Evolutionary conservation across 495 filamentous ascomycete genomes (phyloP).

Genomic region (Elasticomyces elasticus): DNA sequence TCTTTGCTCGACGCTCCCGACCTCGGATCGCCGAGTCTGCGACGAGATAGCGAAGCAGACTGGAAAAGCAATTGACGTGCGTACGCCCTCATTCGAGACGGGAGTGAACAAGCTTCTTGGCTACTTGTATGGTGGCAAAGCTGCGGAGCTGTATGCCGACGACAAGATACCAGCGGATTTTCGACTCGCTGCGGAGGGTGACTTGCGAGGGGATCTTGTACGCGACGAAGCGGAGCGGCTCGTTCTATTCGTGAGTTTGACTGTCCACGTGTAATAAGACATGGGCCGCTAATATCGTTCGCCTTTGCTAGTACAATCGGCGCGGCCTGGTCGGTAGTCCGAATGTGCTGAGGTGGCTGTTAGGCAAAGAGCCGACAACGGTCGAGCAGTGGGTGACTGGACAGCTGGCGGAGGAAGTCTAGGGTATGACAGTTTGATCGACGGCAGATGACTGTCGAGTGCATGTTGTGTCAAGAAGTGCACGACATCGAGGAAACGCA

Average conservation of each 20-base stretch:
- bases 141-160: not conserved
- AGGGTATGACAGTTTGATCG: too few relatives aligned
- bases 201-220: not conserved
- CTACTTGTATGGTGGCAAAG: not conserved
- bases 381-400: constrained; percentile 6
- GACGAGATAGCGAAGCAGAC: constrained; percentile 9
- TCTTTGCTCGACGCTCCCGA: constrained; percentile 25
- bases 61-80: not conserved
- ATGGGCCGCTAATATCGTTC: too few relatives aligned
- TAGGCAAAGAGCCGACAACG: constrained; percentile 25
- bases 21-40: constrained; percentile 12
- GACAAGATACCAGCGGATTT: not conserved
- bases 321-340: constrained; percentile 29
- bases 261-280: too few relatives aligned
- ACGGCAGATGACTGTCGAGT: too few relatives aligned
- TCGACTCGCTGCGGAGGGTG: constrained; percentile 11
- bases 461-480: too few relatives aligned
- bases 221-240: constrained; percentile 27
- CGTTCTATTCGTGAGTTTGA: constrained; percentile 29
- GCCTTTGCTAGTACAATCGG: too few relatives aligned
- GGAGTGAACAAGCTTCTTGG: constrained; percentile 6
- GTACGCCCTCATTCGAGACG: constrained; percentile 3
- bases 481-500: too few relatives aligned
- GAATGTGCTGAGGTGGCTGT: constrained; percentile 31
- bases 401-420: not conserved